Evolutionary conservation across 2,329 filamentous ascomycete genomes (phyloP), one percentile per base, ranked within the genome.

Genomic region (Fusarium drepaniforme): DNA sequence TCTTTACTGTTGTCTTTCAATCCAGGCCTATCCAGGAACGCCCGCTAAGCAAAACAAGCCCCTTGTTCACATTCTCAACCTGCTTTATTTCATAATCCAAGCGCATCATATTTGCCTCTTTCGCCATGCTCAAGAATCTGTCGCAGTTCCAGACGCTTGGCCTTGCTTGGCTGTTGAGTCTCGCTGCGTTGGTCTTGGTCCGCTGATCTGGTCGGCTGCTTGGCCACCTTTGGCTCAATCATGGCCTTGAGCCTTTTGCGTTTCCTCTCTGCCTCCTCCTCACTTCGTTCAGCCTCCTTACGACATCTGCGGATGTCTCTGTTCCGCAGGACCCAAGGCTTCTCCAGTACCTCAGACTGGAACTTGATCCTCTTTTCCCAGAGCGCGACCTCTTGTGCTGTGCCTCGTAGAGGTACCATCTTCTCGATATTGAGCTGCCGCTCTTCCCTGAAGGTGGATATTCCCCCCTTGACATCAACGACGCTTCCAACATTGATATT

Each of bases 291-390:
- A 11, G 86, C 86, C 68, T 88, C 84, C 72, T 82, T 86, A 70
- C 85, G 85, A 74, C 88, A 91, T 67, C 81, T 83, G 60, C 86
- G 86, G 56, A 91, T 83, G 64, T 88, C 85, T 67, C 83, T 85
- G 25, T 81, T 80, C 35, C 83, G 85, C 35, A 93, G 75, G n/a
- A 86, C 78, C 91, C 91, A 93, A 0, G 89, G 87, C 66, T 80
- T 82, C 4, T 81, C 80, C 16, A 93, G 83, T 8, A 90, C 83
- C 5, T 89, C 85, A 38, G 77, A 78, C 40, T 85, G 85, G 77
- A 93, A 91, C 35, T 80, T 81, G 21, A 80, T 73, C 53, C 87
- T 83, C 81, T 90, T 90, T 75, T 87, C 84, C 91, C 91, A 93
- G 11, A 91, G 88, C 9, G 78, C 80, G 5, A 92, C 83, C 79